Base-by-base conservation (phyloP, 2,329 filamentous ascomycete species). In the Pseudomassariella vexata region DNA sequence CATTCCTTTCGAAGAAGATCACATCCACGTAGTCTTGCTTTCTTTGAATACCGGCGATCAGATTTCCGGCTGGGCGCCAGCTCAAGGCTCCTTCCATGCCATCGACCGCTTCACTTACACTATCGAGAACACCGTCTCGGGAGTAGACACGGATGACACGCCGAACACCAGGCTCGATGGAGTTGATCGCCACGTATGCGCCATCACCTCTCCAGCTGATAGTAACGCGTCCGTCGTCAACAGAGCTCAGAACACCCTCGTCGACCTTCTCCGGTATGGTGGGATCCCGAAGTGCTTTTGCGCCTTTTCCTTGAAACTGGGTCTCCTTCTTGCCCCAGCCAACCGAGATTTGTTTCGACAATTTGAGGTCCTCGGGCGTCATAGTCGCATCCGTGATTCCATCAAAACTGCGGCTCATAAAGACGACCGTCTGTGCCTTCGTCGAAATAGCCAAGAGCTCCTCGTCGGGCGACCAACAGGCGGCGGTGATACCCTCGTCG, bases 251-350 rank as follows among this genome's bases (percentile, higher is more conserved):
- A 6, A 77, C 63, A 24, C 92, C 92, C 52, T 89, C 77, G 49
- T 96, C 92, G 12, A 95, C 75, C 53, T 82, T 85, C 55, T 96
- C 89, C 0, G 92, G 92, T 45, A 98, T 85, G 8, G 92, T 98
- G 11, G 92, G 92, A 57, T 98, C 92, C 33, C 86, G 76, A 42
- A 96, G 66, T 14, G 88, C 88, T 61, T 78, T 79, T 36, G 89
- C 90, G 40, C 89, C 79, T 49, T 85, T 87, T 30, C 92, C 92
- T 52, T 95, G 85, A 57, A 98, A 98, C 56, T 98, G 92, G 1
- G 92, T 98, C 61, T 98, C 92, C 54, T 85, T 87, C 66, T 96
- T 96, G 38, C 92, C 92, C 92, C 92, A 98, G 30, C 92, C 92
- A 15, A 98, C 90, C 14, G 88, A 94, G 36, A 95, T 92, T 65